A percentile compares a stretch with the other conserved stretches of the same genome.
These are phyloP conservation scores for Lactarius vividus DNA, from an alignment of 768 basidiomycete species.

Conservation along the genomic window DNA sequence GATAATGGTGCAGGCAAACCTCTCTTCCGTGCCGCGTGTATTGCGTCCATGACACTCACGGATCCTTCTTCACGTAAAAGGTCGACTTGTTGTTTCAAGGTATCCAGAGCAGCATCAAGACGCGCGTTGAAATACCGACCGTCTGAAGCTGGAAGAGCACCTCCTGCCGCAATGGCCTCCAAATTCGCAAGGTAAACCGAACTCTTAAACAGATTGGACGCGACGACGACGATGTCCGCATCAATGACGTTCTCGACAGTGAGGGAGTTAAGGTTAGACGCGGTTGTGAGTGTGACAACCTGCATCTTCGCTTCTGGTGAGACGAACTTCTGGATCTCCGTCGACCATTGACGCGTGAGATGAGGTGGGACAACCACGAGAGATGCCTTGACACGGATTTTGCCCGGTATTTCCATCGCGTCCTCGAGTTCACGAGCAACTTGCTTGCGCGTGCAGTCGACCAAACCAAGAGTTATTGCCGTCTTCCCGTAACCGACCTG, in stretches of 20 bases:
- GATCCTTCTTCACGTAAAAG: conserved; percentile 65
- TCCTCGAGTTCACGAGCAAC: conserved; percentile 58
- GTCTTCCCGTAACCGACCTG: conserved; percentile 98
- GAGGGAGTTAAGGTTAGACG: conserved; percentile 64
- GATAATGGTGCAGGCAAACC: conserved; percentile 41
- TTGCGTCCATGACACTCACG: conserved; percentile 56
- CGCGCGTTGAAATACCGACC: conserved; percentile 90
- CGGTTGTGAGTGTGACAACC: conserved; percentile 64
- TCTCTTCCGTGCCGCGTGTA: conserved; percentile 57
- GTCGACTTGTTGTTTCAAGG: conserved; percentile 65
- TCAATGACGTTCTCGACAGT: conserved; percentile 73
- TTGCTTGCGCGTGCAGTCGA: conserved; percentile 63
- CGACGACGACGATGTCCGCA: conserved; percentile 84
- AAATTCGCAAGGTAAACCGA: conserved; percentile 73
- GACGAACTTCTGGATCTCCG: conserved; percentile 82
- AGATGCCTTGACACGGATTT: conserved; percentile 77
- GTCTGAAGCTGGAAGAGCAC: conserved; percentile 63
- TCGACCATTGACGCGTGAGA: conserved; percentile 85
- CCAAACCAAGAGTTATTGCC: conserved; percentile 87
- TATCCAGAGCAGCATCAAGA: conserved; percentile 57
- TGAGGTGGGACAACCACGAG: conserved; percentile 88
- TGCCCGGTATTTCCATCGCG: conserved; percentile 49
- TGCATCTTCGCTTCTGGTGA: conserved; percentile 49
- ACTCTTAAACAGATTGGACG: conserved; percentile 84
- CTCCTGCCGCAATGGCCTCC: conserved; percentile 63